Base-by-base conservation (phyloP, 2,329 filamentous ascomycete genomes). In the Ophiostoma tasmaniense region DNA sequence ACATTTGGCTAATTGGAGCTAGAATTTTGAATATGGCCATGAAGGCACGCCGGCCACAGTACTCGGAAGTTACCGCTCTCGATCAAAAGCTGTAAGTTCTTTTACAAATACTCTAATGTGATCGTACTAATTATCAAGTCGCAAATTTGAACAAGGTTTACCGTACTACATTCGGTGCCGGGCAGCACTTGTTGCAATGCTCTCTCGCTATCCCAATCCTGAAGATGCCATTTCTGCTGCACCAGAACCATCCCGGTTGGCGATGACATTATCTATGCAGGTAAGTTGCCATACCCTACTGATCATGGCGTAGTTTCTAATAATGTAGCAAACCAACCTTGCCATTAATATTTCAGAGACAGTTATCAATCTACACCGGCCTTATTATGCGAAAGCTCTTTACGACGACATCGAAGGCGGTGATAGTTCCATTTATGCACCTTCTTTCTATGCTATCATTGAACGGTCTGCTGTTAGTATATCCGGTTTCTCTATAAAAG, bases 1-100 rank as follows among this genome's bases (percentile, higher is more conserved):
- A n/a, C 20, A 45, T 45, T 6, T 20, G 6, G 37, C 8, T 69
- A 66, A 37, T 13, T n/a, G n/a, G n/a, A n/a, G 8, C 5, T 13
- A 68, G 67, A 30, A 69, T 69, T 7, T 35, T 69, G 2, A 69
- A 66, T n/a, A 69, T 69, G 68, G 64, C 68, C 28, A 66, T 69
- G 64, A 69, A 69, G 25, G 68, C 55, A 17, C 68, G 55, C 2
- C 52, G 68, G 64, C 68, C 68, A 5, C 33, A 39, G 4, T 69
- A 69, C 37, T 62, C 68, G 1, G 55, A 69, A 1, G 68, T 66
- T 20, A 62, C 39, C 5, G 28, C 33, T 0, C 64, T 69, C 4
- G 64, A 66, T 20, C 64, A 35, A 5, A 62, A 52, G 64, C 50
- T 55, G 50, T 55, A 28, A 1, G 50, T 25, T 8, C 13, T 17